phyloP scores from a whole-genome alignment of 139 green algal genomes.

The Pedinophyceae sp. region DNA sequence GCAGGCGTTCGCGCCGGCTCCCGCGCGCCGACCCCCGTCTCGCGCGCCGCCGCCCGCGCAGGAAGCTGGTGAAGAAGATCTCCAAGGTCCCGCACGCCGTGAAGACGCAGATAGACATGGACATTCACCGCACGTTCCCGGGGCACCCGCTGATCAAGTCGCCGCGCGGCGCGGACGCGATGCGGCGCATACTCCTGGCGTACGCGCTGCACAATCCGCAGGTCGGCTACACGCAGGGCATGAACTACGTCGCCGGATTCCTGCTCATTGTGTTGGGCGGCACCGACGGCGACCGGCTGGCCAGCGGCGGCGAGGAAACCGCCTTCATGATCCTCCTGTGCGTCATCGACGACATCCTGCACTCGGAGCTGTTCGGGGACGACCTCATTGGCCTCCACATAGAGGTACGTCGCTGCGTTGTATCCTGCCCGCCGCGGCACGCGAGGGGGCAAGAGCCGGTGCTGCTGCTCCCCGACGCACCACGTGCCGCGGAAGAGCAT shows the following conservation, averaged over 20 bases:
- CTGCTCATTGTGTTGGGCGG: constrained; percentile 30
- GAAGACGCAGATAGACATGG: background rate
- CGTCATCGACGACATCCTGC: constrained; percentile 5
- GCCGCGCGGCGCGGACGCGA: background rate
- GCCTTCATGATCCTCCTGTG: constrained; percentile 10
- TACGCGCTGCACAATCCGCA: constrained; percentile 17
- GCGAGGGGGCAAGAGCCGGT: too few relatives aligned
- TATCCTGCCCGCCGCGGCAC: too few relatives aligned
- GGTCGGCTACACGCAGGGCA: constrained; percentile 29
- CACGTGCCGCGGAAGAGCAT: too few relatives aligned
- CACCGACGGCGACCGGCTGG: too few relatives aligned
- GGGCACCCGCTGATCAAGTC: background rate
- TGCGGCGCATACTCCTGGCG: constrained; percentile 21
- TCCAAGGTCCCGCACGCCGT: background rate
- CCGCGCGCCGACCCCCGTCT: too few relatives aligned
- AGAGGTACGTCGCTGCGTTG: too few relatives aligned
- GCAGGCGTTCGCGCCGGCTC: too few relatives aligned
- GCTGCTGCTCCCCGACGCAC: too few relatives aligned
- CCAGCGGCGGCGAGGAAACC: constrained; percentile 10
- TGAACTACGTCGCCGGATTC: constrained; percentile 34
- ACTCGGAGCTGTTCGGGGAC: constrained; percentile 1
- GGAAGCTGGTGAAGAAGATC: background rate
- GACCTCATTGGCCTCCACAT: constrained; percentile 11
- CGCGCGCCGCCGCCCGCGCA: too few relatives aligned
- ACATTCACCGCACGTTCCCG: constrained; percentile 10